Evolutionary conservation across 2,329 filamentous ascomycete species (phyloP).

Genomic region (Aspergillus spinulosporus): DNA sequence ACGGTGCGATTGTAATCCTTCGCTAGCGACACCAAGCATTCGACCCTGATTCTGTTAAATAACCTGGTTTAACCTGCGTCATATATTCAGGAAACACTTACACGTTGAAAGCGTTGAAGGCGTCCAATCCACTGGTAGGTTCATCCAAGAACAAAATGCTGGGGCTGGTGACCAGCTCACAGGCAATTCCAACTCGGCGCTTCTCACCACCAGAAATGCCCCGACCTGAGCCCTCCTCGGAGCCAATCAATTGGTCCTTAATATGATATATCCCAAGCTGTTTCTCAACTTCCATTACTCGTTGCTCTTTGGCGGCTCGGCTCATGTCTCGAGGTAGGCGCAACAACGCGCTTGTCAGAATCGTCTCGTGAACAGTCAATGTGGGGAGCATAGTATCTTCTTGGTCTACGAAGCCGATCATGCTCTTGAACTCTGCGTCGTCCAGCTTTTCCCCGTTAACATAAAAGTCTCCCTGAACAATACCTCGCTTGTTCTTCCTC

Average conservation of each 20-base stretch:
- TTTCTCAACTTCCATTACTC: constrained; percentile 88
- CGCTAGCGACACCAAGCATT: constrained; percentile 89
- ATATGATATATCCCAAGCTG: constrained; percentile 95
- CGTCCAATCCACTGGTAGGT: constrained; percentile 92
- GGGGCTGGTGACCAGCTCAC: constrained; percentile 94
- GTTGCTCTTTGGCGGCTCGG: constrained; percentile 80
- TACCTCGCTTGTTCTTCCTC: constrained; percentile 91
- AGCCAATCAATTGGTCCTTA: constrained; percentile 91
- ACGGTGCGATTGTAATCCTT: constrained; percentile 97
- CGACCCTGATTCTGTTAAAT: constrained; percentile 52
- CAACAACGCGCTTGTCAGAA: constrained; percentile 87
- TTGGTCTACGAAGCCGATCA: constrained; percentile 96
- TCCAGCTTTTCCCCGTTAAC: constrained; percentile 89
- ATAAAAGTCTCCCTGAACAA: constrained; percentile 76
- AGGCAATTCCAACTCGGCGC: constrained; percentile 92
- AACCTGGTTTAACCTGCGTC: background rate
- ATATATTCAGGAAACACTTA: background rate
- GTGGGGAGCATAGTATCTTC: constrained; percentile 97
- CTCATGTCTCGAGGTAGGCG: constrained; percentile 93
- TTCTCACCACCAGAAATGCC: constrained; percentile 98
- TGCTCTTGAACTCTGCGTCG: constrained; percentile 82
- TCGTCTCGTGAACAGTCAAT: constrained; percentile 95
- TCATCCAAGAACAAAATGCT: constrained; percentile 97
- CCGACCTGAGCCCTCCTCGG: constrained; percentile 88
- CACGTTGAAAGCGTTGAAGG: constrained; percentile 97